phyloP scores from a whole-genome alignment of 1,284 basidiomycete species.

The Cutaneotrichosporon dermatis region DNA sequence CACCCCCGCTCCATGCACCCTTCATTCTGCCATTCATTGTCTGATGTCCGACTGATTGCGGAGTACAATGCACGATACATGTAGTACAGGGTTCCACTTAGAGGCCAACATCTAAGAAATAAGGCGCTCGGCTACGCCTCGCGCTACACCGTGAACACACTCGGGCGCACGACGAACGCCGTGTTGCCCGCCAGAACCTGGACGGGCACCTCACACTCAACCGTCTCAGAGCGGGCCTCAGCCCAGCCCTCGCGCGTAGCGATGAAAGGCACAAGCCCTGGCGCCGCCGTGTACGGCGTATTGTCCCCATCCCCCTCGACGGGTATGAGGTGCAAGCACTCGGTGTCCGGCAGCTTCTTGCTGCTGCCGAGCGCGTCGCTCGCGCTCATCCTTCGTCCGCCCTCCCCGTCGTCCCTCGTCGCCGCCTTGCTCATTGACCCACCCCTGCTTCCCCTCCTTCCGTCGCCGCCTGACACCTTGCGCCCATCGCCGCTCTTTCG shows the following conservation, averaged over 20 bases:
- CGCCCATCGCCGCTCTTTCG: background rate
- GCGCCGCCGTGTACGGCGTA: slow-evolving; percentile 48
- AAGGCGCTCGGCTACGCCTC: background rate
- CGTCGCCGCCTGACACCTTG: background rate
- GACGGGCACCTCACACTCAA: slow-evolving; percentile 88
- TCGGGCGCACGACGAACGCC: slow-evolving; percentile 56
- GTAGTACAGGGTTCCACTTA: too few species aligned
- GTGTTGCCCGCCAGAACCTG: slow-evolving; percentile 83
- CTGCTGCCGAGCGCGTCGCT: slow-evolving; percentile 48
- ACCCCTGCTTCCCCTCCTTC: slow-evolving; percentile 52
- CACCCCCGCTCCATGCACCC: too few species aligned
- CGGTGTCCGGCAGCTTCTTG: background rate
- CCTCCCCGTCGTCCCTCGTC: slow-evolving; percentile 50
- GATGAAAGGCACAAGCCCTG: slow-evolving; percentile 57
- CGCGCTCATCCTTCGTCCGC: slow-evolving; percentile 49
- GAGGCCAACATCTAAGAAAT: too few species aligned
- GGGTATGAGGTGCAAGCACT: slow-evolving; percentile 35
- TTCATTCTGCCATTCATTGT: too few species aligned
- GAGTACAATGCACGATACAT: too few species aligned
- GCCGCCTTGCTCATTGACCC: too few species aligned
- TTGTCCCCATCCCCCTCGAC: slow-evolving; percentile 22
- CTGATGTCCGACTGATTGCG: too few species aligned
- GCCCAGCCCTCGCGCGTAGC: slow-evolving; percentile 16
- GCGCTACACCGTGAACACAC: slow-evolving; percentile 21
- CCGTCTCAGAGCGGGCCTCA: slow-evolving; percentile 67